A percentile compares a stretch with the other conserved stretches of the same genome.
Evolutionary conservation across 371 early-diverging fungal genomes (phyloP).

Genomic region (Furculomyces boomerangus): DNA sequence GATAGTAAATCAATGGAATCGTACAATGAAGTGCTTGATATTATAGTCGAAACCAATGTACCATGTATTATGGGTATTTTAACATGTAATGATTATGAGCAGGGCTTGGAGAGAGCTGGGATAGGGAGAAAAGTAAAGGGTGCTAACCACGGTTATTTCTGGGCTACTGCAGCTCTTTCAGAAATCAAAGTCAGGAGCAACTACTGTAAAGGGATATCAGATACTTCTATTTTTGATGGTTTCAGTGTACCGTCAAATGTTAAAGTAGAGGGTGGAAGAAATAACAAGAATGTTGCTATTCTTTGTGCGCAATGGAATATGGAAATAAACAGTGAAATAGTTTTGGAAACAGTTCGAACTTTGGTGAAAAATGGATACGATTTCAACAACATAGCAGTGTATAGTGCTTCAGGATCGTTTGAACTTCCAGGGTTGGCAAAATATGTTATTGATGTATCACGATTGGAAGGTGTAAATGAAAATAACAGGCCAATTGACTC

Average conservation of each 20-base stretch:
- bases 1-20: neutral
- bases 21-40: constrained; percentile 72
- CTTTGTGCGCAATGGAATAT: constrained; percentile 1
- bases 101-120: constrained; percentile 72
- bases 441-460: neutral
- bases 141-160: constrained; percentile 89
- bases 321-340: constrained; percentile 2
- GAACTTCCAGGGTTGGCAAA: neutral
- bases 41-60: constrained; percentile 66
- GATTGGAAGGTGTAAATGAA: neutral
- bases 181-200: neutral
- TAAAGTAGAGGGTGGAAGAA: neutral
- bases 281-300: neutral
- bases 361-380: neutral
- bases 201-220: neutral
- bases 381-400: neutral
- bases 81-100: constrained; percentile 84
- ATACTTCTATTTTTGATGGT: neutral
- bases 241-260: neutral
- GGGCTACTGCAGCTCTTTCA: constrained; percentile 71
- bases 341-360: neutral
- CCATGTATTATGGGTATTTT: constrained; percentile 93
- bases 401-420: neutral
- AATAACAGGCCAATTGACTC: neutral
- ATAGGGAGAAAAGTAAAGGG: constrained; percentile 29